Percentiles rank a stretch among this genome's conserved stretches.
Evolutionary conservation across 1,284 basidiomycete species (phyloP).

Genomic region (Earliella scabrosa): DNA sequence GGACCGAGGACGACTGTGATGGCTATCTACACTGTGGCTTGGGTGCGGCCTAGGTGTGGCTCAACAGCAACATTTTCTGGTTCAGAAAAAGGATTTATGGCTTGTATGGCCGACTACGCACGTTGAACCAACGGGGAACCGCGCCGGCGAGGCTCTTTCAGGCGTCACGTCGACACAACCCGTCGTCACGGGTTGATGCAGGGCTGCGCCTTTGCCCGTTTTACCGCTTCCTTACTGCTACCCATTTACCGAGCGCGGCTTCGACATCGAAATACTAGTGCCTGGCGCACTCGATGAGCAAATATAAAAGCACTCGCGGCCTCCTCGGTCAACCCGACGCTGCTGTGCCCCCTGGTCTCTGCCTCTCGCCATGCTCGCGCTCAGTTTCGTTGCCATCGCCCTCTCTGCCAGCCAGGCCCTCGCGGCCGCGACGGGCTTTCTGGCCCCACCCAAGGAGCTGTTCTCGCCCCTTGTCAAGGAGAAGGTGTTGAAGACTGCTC

Average conservation of each 20-base stretch:
- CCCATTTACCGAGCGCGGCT: not conserved
- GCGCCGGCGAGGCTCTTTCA: not conserved
- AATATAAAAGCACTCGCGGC: not conserved
- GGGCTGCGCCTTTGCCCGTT: not conserved
- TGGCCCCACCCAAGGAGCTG: constrained; percentile 42
- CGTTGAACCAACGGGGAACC: no score
- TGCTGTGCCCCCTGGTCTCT: not conserved
- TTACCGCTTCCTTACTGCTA: no score
- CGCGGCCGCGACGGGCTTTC: constrained; percentile 7
- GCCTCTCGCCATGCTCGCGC: constrained; percentile 7
- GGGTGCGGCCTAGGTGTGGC: not conserved
- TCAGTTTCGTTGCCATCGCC: constrained; percentile 5
- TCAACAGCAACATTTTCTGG: not conserved
- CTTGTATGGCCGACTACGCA: no score
- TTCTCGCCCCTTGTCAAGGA: constrained; percentile 58
- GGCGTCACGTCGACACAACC: not conserved
- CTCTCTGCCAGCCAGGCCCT: constrained; percentile 5
- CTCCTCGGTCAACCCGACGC: not conserved
- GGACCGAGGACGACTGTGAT: not conserved
- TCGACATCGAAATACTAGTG: not conserved
- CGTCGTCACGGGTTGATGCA: constrained; percentile 13
- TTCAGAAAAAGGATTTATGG: no score
- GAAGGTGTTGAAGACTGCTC: constrained; percentile 59
- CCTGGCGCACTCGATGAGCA: not conserved
- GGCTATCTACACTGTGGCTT: not conserved